Evolutionary conservation across 805 yeast species (phyloP).

Genomic region (Teunomyces stri): DNA sequence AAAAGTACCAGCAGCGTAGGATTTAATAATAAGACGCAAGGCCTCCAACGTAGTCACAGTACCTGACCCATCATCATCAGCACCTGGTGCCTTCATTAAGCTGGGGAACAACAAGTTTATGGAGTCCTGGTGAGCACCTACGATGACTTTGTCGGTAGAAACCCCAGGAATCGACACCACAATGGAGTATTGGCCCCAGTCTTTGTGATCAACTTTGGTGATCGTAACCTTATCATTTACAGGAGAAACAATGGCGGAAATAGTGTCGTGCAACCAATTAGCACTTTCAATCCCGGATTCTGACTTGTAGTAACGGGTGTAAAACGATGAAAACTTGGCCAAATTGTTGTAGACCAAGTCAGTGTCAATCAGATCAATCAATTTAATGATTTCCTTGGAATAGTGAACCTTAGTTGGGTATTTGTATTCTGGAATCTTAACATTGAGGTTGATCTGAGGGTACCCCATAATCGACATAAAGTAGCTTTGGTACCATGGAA

Average conservation of each 20-base stretch:
- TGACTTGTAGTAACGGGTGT: slow-evolving; percentile 74
- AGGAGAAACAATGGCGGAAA: slow-evolving; percentile 39
- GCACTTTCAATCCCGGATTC: slow-evolving; percentile 70
- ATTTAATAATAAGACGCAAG: slow-evolving; percentile 55
- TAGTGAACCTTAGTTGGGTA: slow-evolving; percentile 52
- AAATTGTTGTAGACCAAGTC: slow-evolving; percentile 51
- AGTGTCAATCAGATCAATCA: slow-evolving; percentile 46
- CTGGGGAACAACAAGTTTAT: slow-evolving; percentile 71
- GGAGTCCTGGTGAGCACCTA: slow-evolving; percentile 91
- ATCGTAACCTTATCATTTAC: slow-evolving; percentile 32
- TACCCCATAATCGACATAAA: neutral
- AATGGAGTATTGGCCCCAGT: slow-evolving; percentile 77
- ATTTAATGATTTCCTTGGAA: slow-evolving; percentile 34
- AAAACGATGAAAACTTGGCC: slow-evolving; percentile 64
- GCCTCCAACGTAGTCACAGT: slow-evolving; percentile 76
- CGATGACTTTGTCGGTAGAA: slow-evolving; percentile 53
- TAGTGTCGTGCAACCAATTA: slow-evolving; percentile 58
- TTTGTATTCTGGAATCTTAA: slow-evolving; percentile 30
- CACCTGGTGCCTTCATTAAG: slow-evolving; percentile 80
- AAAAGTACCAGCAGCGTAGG: slow-evolving; percentile 32
- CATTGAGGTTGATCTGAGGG: neutral
- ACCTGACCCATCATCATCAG: slow-evolving; percentile 93
- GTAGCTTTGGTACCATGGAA: slow-evolving; percentile 6
- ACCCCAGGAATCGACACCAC: slow-evolving; percentile 62
- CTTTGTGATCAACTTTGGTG: slow-evolving; percentile 54